phyloP scores from a whole-genome alignment of 495 filamentous ascomycete species.

The Durotheca rogersii region DNA sequence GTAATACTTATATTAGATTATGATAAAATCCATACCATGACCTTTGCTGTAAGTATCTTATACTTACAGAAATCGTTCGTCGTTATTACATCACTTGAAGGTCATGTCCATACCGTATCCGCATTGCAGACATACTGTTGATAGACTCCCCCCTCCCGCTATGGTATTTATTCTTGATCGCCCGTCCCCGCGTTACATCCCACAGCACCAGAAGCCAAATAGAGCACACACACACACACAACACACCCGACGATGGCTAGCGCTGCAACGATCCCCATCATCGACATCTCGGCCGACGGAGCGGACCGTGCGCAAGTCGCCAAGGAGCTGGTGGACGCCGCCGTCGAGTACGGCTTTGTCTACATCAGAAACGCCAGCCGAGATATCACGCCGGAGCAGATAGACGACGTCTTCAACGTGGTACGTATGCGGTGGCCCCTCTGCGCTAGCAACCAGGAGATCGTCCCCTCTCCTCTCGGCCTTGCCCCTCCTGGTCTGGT shows the following conservation, averaged over 20 bases:
- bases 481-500: not conserved
- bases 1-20: too few species aligned
- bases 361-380: constrained; percentile 71
- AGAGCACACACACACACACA: too few species aligned
- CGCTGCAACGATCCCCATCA: constrained; percentile 68
- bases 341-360: constrained; percentile 79
- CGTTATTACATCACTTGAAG: too few species aligned
- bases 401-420: constrained; percentile 73
- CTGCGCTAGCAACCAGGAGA: not conserved
- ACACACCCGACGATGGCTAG: constrained; percentile 41
- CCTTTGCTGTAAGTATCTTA: too few species aligned
- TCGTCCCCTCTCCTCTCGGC: not conserved
- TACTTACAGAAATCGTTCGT: too few species aligned
- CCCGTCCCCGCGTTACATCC: too few species aligned
- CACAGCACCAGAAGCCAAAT: too few species aligned
- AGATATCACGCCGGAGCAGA: constrained; percentile 64
- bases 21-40: too few species aligned
- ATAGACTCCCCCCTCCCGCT: too few species aligned
- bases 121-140: too few species aligned
- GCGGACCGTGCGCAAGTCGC: constrained; percentile 59
- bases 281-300: constrained; percentile 66
- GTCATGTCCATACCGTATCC: too few species aligned
- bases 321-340: constrained; percentile 74
- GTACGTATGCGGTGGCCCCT: constrained; percentile 45
- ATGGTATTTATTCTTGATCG: too few species aligned